These are phyloP conservation scores for Cinnamomum chago DNA, from an alignment of 164 flowering plant genomes.

Conservation along the genomic window DNA sequence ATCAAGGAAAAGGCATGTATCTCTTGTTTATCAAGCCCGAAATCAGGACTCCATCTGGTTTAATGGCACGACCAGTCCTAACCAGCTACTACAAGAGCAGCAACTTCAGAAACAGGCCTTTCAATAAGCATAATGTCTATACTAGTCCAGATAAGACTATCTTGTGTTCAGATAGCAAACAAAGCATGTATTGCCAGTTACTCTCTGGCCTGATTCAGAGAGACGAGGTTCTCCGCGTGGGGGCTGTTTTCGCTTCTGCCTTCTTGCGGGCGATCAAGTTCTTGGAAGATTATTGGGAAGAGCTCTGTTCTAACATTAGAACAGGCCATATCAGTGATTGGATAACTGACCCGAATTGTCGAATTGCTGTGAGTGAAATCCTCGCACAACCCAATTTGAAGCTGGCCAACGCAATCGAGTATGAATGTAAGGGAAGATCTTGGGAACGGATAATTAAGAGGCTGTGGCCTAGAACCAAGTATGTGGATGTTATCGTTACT, in stretches of 20 bases:
- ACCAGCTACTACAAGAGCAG: constrained; percentile 44
- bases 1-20: constrained; percentile 66
- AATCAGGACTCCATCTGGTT: constrained; percentile 33
- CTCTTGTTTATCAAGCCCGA: constrained; percentile 44
- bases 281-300: constrained; percentile 56
- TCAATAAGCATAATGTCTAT: constrained; percentile 28
- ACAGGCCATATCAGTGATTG: constrained; percentile 41
- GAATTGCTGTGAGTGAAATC: constrained; percentile 30
- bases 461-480: constrained; percentile 72
- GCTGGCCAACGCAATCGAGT: constrained; percentile 42
- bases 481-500: constrained; percentile 65
- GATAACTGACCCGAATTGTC: constrained; percentile 44
- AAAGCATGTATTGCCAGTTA: constrained; percentile 75
- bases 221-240: constrained; percentile 60
- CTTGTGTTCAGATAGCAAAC: constrained; percentile 56
- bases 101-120: constrained; percentile 34
- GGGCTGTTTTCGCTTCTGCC: constrained; percentile 78
- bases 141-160: constrained; percentile 50
- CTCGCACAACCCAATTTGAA: constrained; percentile 34
- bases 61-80: constrained; percentile 41
- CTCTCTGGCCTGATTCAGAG: constrained; percentile 63
- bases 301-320: constrained; percentile 48
- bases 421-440: constrained; percentile 34
- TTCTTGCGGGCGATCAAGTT: constrained; percentile 64
- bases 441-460: constrained; percentile 59